A percentile compares a stretch with the other conserved stretches of the same genome.
phyloP scores from a whole-genome alignment of 139 green algal species.

The Trebouxia sp. region DNA sequence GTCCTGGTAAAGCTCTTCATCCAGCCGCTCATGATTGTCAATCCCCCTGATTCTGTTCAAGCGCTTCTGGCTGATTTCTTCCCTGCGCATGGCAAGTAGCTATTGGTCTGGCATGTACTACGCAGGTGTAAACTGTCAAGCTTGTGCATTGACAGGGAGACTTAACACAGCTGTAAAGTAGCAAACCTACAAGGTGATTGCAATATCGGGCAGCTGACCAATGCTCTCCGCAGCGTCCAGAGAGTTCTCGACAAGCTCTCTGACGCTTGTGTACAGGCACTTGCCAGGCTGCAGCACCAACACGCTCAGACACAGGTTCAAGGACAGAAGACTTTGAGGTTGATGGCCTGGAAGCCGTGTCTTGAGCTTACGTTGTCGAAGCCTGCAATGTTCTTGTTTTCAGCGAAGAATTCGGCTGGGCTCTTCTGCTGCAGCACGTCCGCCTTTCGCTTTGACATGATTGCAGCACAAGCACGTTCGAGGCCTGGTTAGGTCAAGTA shows the following conservation, averaged over 20 bases:
- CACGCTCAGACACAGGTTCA: too few relatives aligned
- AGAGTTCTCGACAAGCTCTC: conserved; percentile 96
- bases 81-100: too few relatives aligned
- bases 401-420: conserved; percentile 96
- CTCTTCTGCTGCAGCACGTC: conserved; percentile 79
- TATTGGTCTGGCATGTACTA: too few relatives aligned
- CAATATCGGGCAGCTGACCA: conserved; percentile 72
- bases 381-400: conserved; percentile 98
- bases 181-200: conserved; percentile 72
- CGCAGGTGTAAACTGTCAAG: neutral
- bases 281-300: conserved; percentile 86
- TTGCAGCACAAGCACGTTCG: neutral
- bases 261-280: conserved; percentile 93
- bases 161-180: neutral
- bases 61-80: conserved; percentile 75
- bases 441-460: conserved; percentile 38
- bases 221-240: conserved; percentile 90
- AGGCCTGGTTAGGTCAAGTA: too few relatives aligned
- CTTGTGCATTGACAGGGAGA: neutral
- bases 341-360: neutral
- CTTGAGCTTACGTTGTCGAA: conserved; percentile 90
- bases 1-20: conserved; percentile 92
- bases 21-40: conserved; percentile 74
- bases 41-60: conserved; percentile 85
- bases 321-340: neutral